A percentile compares a stretch with the other conserved stretches of the same genome.
These are phyloP conservation scores for Kuraishia molischiana DNA, from an alignment of 805 yeast genomes.

Conservation along the genomic window DNA sequence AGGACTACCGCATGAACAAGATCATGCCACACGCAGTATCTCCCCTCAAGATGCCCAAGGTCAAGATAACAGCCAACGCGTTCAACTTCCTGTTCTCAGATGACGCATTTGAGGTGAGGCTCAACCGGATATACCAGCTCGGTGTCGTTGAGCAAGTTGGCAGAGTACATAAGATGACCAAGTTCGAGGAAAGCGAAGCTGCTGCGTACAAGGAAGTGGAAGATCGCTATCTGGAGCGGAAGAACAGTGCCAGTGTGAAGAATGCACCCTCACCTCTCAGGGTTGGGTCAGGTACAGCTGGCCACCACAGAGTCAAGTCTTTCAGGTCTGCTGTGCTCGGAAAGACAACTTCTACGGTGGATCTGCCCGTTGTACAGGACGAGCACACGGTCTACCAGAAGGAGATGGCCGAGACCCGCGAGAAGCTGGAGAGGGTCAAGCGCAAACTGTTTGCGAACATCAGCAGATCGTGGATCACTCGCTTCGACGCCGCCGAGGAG, in stretches of 20 bases:
- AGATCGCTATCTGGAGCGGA: not conserved
- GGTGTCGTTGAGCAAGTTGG: constrained; percentile 49
- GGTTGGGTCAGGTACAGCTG: too few relatives aligned
- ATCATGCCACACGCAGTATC: constrained; percentile 29
- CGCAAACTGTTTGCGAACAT: constrained; percentile 16
- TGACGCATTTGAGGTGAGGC: constrained; percentile 56
- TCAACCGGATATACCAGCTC: constrained; percentile 43
- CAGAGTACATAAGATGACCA: constrained; percentile 29
- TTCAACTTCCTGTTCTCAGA: constrained; percentile 45
- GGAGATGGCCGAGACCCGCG: constrained; percentile 12
- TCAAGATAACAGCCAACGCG: constrained; percentile 28
- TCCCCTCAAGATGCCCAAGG: constrained; percentile 25
- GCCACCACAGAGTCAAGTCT: not conserved
- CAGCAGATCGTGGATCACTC: constrained; percentile 21
- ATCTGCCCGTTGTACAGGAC: constrained; percentile 5
- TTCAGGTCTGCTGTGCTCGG: not conserved
- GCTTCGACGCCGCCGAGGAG: constrained; percentile 9
- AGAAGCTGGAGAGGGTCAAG: constrained; percentile 12
- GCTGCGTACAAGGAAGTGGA: not conserved
- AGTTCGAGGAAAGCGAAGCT: constrained; percentile 7
- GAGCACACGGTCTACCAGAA: constrained; percentile 12
- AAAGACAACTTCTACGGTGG: not conserved
- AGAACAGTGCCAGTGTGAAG: not conserved
- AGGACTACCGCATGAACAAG: constrained; percentile 25
- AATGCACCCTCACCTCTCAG: not conserved